A percentile compares a stretch with the other conserved stretches of the same genome.
phyloP scores from a whole-genome alignment of 495 filamentous ascomycete genomes.

The Penicillium flavigenum region DNA sequence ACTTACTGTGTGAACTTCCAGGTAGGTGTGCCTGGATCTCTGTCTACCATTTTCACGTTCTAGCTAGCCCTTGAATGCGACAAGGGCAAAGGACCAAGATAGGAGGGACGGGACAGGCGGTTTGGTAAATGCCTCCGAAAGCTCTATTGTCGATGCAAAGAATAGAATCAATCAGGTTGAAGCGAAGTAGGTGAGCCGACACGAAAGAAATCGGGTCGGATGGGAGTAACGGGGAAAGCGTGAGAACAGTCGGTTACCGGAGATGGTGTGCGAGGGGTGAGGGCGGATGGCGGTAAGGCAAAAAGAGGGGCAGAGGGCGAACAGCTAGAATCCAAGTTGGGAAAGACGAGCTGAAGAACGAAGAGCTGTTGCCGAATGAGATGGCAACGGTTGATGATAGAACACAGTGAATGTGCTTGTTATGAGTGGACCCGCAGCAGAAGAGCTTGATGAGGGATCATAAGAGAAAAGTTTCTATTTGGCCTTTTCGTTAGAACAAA shows the following conservation, averaged over 20 bases:
- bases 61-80: too few species aligned
- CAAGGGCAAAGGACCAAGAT: slow-evolving; percentile 16
- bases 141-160: slow-evolving; percentile 13
- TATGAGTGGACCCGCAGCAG: slow-evolving; percentile 28
- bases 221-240: not conserved
- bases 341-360: slow-evolving; percentile 6
- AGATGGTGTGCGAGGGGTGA: slow-evolving; percentile 16
- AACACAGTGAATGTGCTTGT: slow-evolving; percentile 15
- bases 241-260: too few species aligned
- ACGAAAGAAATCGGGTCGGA: slow-evolving; percentile 23
- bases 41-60: too few species aligned
- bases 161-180: not conserved
- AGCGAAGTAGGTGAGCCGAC: slow-evolving; percentile 8
- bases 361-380: slow-evolving; percentile 15
- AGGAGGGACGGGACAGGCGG: slow-evolving; percentile 16
- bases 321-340: slow-evolving; percentile 2
- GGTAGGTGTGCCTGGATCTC: slow-evolving; percentile 61
- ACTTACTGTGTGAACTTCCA: slow-evolving; percentile 99
- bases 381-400: slow-evolving; percentile 11
- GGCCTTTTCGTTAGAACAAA: not conserved
- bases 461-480: slow-evolving; percentile 11
- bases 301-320: slow-evolving; percentile 18
- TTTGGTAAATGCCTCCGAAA: slow-evolving; percentile 15
- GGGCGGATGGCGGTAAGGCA: slow-evolving; percentile 17
- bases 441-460: slow-evolving; percentile 30